phyloP scores from a whole-genome alignment of 2,329 filamentous ascomycete species.

The Endoconidiophora laricicola region DNA sequence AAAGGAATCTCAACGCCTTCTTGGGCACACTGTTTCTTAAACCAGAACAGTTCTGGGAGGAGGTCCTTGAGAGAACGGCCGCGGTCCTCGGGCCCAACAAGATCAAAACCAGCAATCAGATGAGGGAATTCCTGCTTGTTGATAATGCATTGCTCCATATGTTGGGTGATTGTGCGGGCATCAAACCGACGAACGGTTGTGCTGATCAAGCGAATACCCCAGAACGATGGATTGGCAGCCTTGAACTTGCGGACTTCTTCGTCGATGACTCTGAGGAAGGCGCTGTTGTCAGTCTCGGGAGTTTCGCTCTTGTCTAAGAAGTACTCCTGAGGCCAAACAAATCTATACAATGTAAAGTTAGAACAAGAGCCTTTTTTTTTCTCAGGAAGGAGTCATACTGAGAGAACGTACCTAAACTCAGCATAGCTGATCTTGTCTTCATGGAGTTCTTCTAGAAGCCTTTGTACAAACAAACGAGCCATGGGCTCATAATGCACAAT shows the following conservation, averaged over 20 bases:
- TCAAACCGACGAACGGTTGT: constrained; percentile 50
- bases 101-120: constrained; percentile 71
- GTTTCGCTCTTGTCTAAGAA: constrained; percentile 45
- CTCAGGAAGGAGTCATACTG: neutral
- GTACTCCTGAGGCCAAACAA: constrained; percentile 58
- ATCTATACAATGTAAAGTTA: constrained; percentile 23
- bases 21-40: constrained; percentile 66
- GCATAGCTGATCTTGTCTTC: constrained; percentile 73
- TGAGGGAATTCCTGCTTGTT: constrained; percentile 66
- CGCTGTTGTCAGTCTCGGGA: constrained; percentile 49
- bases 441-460: constrained; percentile 53
- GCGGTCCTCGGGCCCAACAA: constrained; percentile 74
- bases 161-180: constrained; percentile 51
- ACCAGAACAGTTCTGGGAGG: constrained; percentile 81
- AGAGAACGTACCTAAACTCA: constrained; percentile 42
- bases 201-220: constrained; percentile 76
- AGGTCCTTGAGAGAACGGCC: constrained; percentile 62
- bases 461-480: constrained; percentile 57
- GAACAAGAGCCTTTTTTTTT: too few relatives aligned
- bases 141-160: constrained; percentile 76
- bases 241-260: constrained; percentile 70
- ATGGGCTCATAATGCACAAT: constrained; percentile 85
- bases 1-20: constrained; percentile 74
- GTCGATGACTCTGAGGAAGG: constrained; percentile 55
- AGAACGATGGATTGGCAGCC: constrained; percentile 53